phyloP scores from a whole-genome alignment of 257 asterid genomes.

The Verbascum thapsus region DNA sequence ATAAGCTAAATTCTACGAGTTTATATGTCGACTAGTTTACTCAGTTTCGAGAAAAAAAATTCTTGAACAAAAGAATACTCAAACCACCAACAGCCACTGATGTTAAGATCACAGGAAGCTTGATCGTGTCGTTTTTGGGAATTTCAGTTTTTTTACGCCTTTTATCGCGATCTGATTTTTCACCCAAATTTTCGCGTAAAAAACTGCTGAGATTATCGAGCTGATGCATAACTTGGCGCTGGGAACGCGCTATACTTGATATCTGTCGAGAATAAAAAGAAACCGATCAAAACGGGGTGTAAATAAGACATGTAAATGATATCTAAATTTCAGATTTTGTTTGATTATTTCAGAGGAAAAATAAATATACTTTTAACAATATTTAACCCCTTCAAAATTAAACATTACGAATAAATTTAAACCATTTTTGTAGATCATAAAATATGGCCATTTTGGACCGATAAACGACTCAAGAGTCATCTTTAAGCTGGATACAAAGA shows the following conservation, averaged over 20 bases:
- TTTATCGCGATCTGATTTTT: conserved; percentile 25
- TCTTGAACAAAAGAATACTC: conserved; percentile 45
- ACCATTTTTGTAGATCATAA: too few relatives aligned
- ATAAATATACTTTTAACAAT: too few relatives aligned
- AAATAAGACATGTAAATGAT: background rate
- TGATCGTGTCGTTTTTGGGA: conserved; percentile 20
- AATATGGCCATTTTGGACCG: too few relatives aligned
- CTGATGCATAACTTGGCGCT: conserved; percentile 82
- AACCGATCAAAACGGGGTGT: background rate
- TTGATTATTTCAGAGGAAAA: too few relatives aligned
- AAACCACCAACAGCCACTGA: conserved; percentile 52
- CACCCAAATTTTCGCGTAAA: conserved; percentile 43
- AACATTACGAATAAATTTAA: too few relatives aligned
- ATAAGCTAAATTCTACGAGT: conserved; percentile 20
- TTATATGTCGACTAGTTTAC: conserved; percentile 29
- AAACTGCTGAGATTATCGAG: conserved; percentile 66
- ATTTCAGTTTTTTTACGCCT: conserved; percentile 19
- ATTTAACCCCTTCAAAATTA: too few relatives aligned
- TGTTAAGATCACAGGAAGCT: conserved; percentile 32
- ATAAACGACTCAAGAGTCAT: too few relatives aligned
- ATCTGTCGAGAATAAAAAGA: conserved; percentile 43
- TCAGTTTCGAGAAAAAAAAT: conserved; percentile 35
- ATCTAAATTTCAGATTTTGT: too few relatives aligned
- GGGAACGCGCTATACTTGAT: conserved; percentile 66
- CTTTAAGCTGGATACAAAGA: too few relatives aligned